Conservation (phyloP, 2,329 filamentous ascomycete genomes). For the Curvularia sp. region DNA sequence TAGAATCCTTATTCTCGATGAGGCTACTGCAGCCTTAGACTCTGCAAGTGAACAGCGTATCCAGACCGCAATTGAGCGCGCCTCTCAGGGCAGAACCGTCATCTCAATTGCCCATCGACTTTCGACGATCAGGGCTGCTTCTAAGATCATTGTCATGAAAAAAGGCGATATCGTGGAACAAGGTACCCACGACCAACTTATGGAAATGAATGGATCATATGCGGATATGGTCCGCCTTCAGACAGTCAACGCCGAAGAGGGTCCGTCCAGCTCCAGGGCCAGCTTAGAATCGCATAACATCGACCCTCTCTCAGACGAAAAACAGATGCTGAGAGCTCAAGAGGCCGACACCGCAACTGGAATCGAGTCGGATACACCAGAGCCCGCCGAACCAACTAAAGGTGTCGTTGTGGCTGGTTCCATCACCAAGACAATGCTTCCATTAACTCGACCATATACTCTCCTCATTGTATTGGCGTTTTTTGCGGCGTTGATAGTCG, state of each 20-base stretch:
- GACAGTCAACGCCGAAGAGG: slow-evolving; percentile 54
- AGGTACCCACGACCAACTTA: slow-evolving; percentile 46
- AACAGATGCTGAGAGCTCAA: slow-evolving; percentile 20
- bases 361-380: slow-evolving; percentile 3
- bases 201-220: slow-evolving; percentile 53
- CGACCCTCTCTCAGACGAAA: slow-evolving; percentile 32
- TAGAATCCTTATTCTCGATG: slow-evolving; percentile 66
- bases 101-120: slow-evolving; percentile 51
- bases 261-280: slow-evolving; percentile 28
- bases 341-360: slow-evolving; percentile 15
- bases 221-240: slow-evolving; percentile 60
- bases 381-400: slow-evolving; percentile 21
- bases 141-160: slow-evolving; percentile 51
- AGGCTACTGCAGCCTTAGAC: slow-evolving; percentile 68
- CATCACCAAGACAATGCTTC: slow-evolving; percentile 44
- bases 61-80: slow-evolving; percentile 52
- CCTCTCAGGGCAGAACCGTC: slow-evolving; percentile 46
- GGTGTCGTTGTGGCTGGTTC: slow-evolving; percentile 35
- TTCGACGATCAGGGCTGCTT: slow-evolving; percentile 48
- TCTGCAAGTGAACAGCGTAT: slow-evolving; percentile 65
- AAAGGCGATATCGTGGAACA: slow-evolving; percentile 49
- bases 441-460: slow-evolving; percentile 55
- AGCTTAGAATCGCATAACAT: slow-evolving; percentile 33
- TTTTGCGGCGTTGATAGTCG: slow-evolving; percentile 61
- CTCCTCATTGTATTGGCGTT: slow-evolving; percentile 59